phyloP scores from a whole-genome alignment of 208 protist genomes.

The Spongospora subterranea region DNA sequence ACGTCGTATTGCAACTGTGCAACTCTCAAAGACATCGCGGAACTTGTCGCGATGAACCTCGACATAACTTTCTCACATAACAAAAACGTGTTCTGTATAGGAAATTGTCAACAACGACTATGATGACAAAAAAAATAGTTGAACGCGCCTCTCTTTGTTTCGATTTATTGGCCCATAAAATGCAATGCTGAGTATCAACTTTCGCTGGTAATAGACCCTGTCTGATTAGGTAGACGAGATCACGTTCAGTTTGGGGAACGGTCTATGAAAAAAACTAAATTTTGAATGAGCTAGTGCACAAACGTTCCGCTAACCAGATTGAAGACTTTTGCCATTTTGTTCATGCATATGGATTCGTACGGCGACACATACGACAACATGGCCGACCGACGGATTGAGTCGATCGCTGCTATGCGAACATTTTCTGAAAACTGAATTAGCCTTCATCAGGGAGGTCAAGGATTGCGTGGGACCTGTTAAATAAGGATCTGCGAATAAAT shows the following conservation, averaged over 20 bases:
- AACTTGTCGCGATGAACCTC: background rate
- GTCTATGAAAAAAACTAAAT: background rate
- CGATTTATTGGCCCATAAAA: background rate
- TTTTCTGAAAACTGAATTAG: background rate
- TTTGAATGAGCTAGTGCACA: background rate
- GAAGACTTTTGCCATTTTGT: background rate
- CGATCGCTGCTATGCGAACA: background rate
- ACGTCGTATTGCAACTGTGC: background rate
- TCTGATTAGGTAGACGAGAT: background rate
- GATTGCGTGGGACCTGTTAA: background rate
- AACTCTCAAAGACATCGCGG: background rate
- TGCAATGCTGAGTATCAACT: background rate
- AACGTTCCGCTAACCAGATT: background rate
- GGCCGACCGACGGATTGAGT: background rate
- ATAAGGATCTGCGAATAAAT: background rate
- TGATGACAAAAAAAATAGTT: background rate
- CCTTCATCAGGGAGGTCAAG: background rate
- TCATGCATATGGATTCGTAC: background rate
- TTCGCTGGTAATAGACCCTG: background rate
- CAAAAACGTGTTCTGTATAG: background rate
- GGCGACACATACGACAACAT: background rate
- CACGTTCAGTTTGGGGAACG: background rate
- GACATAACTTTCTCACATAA: background rate
- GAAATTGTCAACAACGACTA: background rate
- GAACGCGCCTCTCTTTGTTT: background rate